Conservation (phyloP, 148 eudicot species). For the Chenopodium album region DNA sequence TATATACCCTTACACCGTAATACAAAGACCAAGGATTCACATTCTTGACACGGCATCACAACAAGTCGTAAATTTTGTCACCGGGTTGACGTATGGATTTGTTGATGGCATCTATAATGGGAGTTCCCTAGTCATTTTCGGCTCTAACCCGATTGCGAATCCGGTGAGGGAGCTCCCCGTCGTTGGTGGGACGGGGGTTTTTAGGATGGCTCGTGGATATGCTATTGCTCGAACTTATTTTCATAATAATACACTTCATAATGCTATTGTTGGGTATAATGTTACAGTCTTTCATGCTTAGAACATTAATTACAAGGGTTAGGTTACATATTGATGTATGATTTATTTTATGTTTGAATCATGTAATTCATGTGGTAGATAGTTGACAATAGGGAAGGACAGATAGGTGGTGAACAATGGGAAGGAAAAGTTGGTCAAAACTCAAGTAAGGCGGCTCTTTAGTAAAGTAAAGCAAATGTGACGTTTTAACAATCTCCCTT, state of each 20-base stretch:
- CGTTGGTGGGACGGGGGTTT: conserved; percentile 51
- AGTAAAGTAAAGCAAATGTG: no score
- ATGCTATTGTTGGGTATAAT: conserved; percentile 46
- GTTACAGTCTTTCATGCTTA: conserved; percentile 20
- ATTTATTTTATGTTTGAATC: no score
- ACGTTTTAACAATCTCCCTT: no score
- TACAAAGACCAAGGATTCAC: no score
- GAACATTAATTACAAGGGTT: no score
- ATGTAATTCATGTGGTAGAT: no score
- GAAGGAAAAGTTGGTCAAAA: no score
- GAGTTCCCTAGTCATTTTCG: conserved; percentile 37
- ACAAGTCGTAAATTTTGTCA: conserved; percentile 15
- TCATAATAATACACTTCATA: conserved; percentile 24
- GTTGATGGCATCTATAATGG: conserved; percentile 44
- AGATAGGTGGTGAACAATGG: no score
- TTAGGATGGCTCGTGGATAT: conserved; percentile 45
- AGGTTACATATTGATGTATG: no score
- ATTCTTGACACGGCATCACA: conserved; percentile 19
- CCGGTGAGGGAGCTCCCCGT: conserved; percentile 40
- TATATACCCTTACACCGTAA: no score
- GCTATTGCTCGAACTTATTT: conserved; percentile 27
- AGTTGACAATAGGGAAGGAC: no score
- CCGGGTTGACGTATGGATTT: conserved; percentile 33
- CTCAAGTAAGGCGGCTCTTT: no score
- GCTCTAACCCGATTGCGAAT: conserved; percentile 22